Base-by-base conservation (phyloP, 495 filamentous ascomycete species). In the Daldinia grandis region DNA sequence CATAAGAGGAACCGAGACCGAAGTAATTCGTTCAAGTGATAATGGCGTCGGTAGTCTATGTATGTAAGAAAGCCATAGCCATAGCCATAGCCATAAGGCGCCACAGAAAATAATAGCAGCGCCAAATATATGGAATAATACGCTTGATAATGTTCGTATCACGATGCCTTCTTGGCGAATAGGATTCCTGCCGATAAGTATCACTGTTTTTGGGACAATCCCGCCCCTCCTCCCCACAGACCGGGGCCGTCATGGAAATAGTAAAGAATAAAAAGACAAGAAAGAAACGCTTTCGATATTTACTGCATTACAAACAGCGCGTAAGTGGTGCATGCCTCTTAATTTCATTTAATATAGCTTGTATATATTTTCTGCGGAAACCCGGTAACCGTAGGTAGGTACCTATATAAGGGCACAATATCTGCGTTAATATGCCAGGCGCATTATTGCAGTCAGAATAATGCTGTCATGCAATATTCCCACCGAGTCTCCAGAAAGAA, bases 181-280 rank as follows among this genome's bases (percentile, higher is more conserved):
- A 59, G 69, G 69, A 72, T 67, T 59, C 64, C 35, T 64, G 64
- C 64, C 69, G 59, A 64, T 37, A 33, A 35, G 37, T 60, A 44
- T 49, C 31, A 50, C 50, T 55, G 56, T 35, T 27, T 59, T 47
- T 17, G 19, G 38, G 57, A 25, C 33, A 60, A 30, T 17, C 65
- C 33, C 33, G 33, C 33, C 33, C 33, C 12, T 35, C 33, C 33
- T 35, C 33, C 51, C 58, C 69, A 72, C 64, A 67, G 50, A 35
- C 69, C 59, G 59, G 61, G 25, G 56, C 24, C 51, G 58, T 51
- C 62, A 62, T 62, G 38, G 47, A 57, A 65, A 49, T 33, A 27
- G 21, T 19, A 44, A 12, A 58, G 37, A 62, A 61, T 17, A 25
- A 21, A 47, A 35, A 58, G 15, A 33, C 49, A 54, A 63, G n/a